Conservation (phyloP, 1,139 yeast species). For the Dujonia santamariae region DNA sequence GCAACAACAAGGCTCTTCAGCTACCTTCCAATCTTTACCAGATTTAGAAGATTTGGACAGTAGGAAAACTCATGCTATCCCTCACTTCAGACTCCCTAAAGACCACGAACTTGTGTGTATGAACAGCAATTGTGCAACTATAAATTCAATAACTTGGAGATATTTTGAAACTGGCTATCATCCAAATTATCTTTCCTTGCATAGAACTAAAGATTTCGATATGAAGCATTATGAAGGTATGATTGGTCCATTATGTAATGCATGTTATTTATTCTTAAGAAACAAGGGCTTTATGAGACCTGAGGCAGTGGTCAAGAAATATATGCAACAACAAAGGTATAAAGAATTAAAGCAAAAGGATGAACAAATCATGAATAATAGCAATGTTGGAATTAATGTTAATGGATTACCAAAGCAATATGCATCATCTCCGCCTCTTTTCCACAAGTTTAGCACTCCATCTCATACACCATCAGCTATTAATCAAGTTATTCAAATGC, state of each 20-base stretch:
- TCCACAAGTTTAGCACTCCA: slow-evolving; percentile 38
- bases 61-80: slow-evolving; percentile 43
- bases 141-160: slow-evolving; percentile 44
- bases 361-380: slow-evolving; percentile 8
- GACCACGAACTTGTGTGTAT: slow-evolving; percentile 43
- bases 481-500: slow-evolving; percentile 39
- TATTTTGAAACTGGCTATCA: slow-evolving; percentile 44
- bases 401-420: slow-evolving; percentile 1
- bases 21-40: slow-evolving; percentile 35
- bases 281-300: slow-evolving; percentile 54
- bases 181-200: slow-evolving; percentile 37
- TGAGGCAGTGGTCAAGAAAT: slow-evolving; percentile 45
- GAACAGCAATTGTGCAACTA: slow-evolving; percentile 43
- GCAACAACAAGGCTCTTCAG: slow-evolving; percentile 1
- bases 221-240: slow-evolving; percentile 44
- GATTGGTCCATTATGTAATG: slow-evolving; percentile 53
- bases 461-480: slow-evolving; percentile 45
- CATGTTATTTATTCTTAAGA: slow-evolving; percentile 46
- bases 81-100: slow-evolving; percentile 34
- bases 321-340: slow-evolving; percentile 45
- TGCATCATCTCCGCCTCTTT: slow-evolving; percentile 18
- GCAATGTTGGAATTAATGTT: too few relatives aligned
- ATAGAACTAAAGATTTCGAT: slow-evolving; percentile 38
- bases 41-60: slow-evolving; percentile 46
- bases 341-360: slow-evolving; percentile 30